Base-by-base conservation (phyloP, 179 eudicot genomes). In the Beta corolliflora region DNA sequence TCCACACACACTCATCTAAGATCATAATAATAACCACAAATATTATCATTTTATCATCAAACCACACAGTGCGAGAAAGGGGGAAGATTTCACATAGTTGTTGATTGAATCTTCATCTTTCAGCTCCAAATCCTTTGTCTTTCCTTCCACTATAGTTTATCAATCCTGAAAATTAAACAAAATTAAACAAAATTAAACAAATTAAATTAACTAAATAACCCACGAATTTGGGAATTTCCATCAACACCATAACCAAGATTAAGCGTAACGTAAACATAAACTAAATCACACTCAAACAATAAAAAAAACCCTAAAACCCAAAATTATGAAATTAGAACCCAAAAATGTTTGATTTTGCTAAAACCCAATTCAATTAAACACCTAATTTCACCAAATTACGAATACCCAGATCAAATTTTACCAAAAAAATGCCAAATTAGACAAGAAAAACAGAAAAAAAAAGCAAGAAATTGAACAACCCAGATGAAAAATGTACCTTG, bases 61-160 rank as follows among this genome's bases (percentile, higher is more conserved):
- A 82, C 74, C 81, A 77, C 80, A 76, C 70, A 63, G 54, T 59
- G 36, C 14, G 77, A 44, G 18, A 74, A 45, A 60, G 16, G 76
- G 76, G 76, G 76, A 54, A 65, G 31, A 73, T 14, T 55, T 69
- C 72, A 75, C 76, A 73, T 46, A 23, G 64, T n/a, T 8, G 9
- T 13, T 12, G 15, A 21, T 41, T 71, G 9, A 2, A 15, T 9
- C 77, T 77, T 86, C 80, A 91, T 82, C 85, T 85, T 41, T 89
- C 78, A 75, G 86, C 87, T 78, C 21, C 88, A 81, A 81, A 87
- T 68, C 93, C 83, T 70, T 72, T 85, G 79, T 83, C 84, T 67
- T 83, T 86, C 63, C 85, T 77, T 44, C 83, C 81, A 63, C 65
- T 82, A n/a, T 70, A 83, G 70, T 80, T 85, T 81, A 86, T 77